Percentiles rank a stretch among this genome's conserved stretches.
phyloP scores from a whole-genome alignment of 139 green algal species.

The Chlorella vulgaris region DNA sequence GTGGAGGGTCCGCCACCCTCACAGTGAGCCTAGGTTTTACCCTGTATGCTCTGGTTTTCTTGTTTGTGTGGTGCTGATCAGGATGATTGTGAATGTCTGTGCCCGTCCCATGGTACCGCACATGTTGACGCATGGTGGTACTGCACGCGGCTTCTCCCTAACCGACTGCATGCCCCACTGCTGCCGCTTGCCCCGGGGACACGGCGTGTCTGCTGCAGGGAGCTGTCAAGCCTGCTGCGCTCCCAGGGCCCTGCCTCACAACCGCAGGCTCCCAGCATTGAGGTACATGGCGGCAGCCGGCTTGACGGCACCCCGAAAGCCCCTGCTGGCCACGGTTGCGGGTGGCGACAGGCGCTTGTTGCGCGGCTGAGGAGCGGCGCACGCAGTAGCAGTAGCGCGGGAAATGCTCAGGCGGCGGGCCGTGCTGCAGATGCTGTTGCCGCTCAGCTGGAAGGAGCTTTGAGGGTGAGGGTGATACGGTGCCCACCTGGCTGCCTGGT shows the following conservation, averaged over 20 bases:
- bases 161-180: too few relatives aligned
- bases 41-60: too few relatives aligned
- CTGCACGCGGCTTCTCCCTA: too few relatives aligned
- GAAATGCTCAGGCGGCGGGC: background rate
- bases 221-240: background rate
- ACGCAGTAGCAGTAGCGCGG: background rate
- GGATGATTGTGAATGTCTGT: too few relatives aligned
- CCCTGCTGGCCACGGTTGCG: too few relatives aligned
- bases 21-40: background rate
- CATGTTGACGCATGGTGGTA: too few relatives aligned
- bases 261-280: background rate
- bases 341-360: too few relatives aligned
- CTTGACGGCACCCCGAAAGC: too few relatives aligned
- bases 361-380: background rate
- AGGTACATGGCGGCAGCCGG: background rate
- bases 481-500: too few relatives aligned
- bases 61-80: too few relatives aligned
- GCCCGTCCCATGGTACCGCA: too few relatives aligned
- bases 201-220: background rate
- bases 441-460: background rate
- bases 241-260: background rate
- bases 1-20: background rate
- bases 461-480: background rate
- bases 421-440: background rate
- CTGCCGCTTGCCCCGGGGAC: too few relatives aligned